Evolutionary conservation across 2,329 filamentous ascomycete species (phyloP), one percentile per base, ranked within the genome.

Genomic region (Acrocalymma vagum): DNA sequence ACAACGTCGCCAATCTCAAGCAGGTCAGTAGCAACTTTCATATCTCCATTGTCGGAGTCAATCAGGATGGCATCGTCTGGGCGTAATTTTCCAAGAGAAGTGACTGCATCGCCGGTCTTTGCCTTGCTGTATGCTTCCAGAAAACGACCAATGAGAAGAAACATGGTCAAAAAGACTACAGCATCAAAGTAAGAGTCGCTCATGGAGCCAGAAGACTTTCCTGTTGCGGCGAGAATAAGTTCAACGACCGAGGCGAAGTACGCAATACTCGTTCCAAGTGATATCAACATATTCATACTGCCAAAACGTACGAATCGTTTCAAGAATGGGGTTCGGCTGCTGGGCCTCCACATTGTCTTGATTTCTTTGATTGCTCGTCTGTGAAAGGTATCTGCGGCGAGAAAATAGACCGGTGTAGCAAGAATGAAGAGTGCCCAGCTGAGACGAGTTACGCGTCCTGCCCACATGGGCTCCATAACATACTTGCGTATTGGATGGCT

Each of bases 251-350:
- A 95, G 0, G 90, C 86, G 48, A 95, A 75, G 65, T 95, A 96
- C 2, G 92, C 92, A 45, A 96, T 90, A 2, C 84, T 87, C 0
- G 92, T 95, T 5, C 91, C 92, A 2, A 95, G 78, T 6, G 88
- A 94, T 71, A 96, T 92, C 45, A 96, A 80, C 74, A 95, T 87
- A 63, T 95, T 95, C 92, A 96, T 96, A 73, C 91, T 96, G 7
- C 92, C 92, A 60, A 96, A 96, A n/a, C 88, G 85, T 67, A 91
- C 90, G 61, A 96, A 92, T 10, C 92, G 79, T 54, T 86, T 81
- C 11, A 88, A 57, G 4, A 95, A 65, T 0, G 90, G 88, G 1
- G 86, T 86, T 24, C 80, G 82, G 63, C 90, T 95, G 18, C 84
- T 82, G 3, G 75, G 83, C 15, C 87, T 80, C 92, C 92, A 96